Evolutionary conservation across 768 basidiomycete genomes (phyloP).

Genomic region (Lactarius hatsudake): DNA sequence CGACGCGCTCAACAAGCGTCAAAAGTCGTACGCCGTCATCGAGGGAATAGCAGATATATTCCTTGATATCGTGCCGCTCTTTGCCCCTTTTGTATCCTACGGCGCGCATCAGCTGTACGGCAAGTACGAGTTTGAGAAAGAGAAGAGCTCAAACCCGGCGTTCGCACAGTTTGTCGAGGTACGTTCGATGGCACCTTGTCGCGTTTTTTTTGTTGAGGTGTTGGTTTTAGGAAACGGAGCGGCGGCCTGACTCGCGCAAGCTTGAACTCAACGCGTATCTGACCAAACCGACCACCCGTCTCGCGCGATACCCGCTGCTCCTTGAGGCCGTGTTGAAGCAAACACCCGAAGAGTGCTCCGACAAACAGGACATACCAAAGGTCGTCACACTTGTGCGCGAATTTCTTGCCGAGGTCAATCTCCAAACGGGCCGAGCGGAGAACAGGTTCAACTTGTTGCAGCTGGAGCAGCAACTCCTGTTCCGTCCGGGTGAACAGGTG

Average conservation of each 20-base stretch:
- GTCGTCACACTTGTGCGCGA: conserved; percentile 74
- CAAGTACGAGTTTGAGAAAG: conserved; percentile 99
- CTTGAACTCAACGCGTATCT: conserved; percentile 96
- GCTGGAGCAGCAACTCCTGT: conserved; percentile 86
- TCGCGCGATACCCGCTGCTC: conserved; percentile 94
- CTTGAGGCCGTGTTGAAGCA: conserved; percentile 91
- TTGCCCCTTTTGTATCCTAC: conserved; percentile 91
- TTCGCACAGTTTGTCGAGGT: conserved; percentile 97
- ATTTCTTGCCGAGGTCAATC: conserved; percentile 85
- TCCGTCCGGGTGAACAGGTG: conserved; percentile 86
- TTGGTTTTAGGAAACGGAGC: conserved; percentile 69
- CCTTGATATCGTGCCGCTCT: conserved; percentile 80
- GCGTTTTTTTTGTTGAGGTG: not conserved
- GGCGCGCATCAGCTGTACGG: conserved; percentile 97
- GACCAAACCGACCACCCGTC: conserved; percentile 95
- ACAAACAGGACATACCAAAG: conserved; percentile 74
- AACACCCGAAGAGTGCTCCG: conserved; percentile 86
- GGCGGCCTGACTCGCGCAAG: conserved; percentile 91
- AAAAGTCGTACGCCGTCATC: conserved; percentile 93
- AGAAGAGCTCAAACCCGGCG: conserved; percentile 87
- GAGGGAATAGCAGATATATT: conserved; percentile 90
- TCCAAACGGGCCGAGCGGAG: conserved; percentile 92
- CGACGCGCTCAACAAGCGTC: conserved; percentile 90
- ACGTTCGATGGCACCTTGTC: conserved; percentile 31
- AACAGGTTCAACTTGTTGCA: conserved; percentile 95